Evolutionary conservation across 257 asterid species (phyloP).

Genomic region (Fraxinus anomala): DNA sequence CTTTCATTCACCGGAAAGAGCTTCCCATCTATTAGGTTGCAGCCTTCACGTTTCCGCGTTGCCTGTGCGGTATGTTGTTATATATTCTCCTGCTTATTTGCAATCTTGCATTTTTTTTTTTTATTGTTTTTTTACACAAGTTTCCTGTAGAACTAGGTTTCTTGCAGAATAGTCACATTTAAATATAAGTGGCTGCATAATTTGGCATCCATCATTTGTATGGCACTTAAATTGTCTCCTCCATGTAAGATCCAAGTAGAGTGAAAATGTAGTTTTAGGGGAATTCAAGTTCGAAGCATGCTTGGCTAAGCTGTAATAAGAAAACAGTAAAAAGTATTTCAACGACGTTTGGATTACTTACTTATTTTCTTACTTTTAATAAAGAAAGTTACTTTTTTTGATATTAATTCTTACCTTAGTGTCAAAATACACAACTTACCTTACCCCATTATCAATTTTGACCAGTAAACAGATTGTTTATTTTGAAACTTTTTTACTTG

Average conservation of each 20-base stretch:
- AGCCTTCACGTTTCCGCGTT: slow-evolving; percentile 40
- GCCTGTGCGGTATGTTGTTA: slow-evolving; percentile 42
- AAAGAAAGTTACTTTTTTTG: too few species aligned
- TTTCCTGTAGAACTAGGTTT: neutral
- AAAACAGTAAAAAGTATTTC: too few species aligned
- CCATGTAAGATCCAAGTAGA: neutral
- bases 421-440: neutral
- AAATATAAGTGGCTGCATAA: too few species aligned
- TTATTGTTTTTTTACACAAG: neutral
- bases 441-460: neutral
- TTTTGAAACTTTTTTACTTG: too few species aligned
- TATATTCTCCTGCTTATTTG: neutral
- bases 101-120: neutral
- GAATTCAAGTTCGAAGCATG: neutral
- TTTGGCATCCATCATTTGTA: neutral
- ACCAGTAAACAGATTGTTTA: too few species aligned
- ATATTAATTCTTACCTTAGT: too few species aligned
- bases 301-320: neutral
- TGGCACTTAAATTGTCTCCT: neutral
- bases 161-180: neutral
- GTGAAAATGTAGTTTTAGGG: neutral
- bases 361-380: too few species aligned
- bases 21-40: slow-evolving; percentile 38
- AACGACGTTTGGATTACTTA: too few species aligned
- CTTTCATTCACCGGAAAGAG: slow-evolving; percentile 35